Base-by-base conservation (phyloP, 2,329 filamentous ascomycete genomes). In the Sporothrix globosa region DNA sequence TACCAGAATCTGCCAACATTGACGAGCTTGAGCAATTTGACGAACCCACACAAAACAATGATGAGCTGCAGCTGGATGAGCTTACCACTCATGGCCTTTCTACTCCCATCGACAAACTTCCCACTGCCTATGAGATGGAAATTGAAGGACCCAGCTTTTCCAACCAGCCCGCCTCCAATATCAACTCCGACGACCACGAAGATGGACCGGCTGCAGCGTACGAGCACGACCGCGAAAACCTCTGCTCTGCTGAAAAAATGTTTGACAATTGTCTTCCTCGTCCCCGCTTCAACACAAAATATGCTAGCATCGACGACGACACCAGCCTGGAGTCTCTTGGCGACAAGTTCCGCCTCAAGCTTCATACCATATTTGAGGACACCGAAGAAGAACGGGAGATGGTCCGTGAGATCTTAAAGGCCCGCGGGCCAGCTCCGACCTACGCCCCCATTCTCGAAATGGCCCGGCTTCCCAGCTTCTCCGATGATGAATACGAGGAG, bases 181-280 rank as follows among this genome's bases (percentile, higher is more conserved):
- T 17, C n/a, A n/a, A 53, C n/a, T 53, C n/a, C n/a, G 50, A 46
- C 17, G 27, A 30, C 27, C 9, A 46, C 4, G 50, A 53, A n/a
- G 30, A 56, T 27, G 53, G 30, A 27, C 53, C 27, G 4, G 27
- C 27, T 17, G 27, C 21, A 13, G 9, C 9, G 24, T 14, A 19
- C 19, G 24, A 56, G 24, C 21, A 17, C 53, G n/a, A 50, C 5
- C 30, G 66, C 19, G 66, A 68, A 5, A 46, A 30, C 4, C 27
- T 68, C 34, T 68, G 39, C 30, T 56, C 66, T 17, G n/a, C 66
- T 13, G 50, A 56, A 19, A 44, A 46, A n/a, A 68, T 68, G 66
- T 56, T 68, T 30, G 65, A n/a, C 24, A 41, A 21, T 14, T 3
- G 5, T 34, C 19, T n/a, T 9, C 19, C 30, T 5, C 56, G 19